phyloP scores from a whole-genome alignment of 2,329 filamentous ascomycete species.

The Coccinonectria pachysandricola region DNA sequence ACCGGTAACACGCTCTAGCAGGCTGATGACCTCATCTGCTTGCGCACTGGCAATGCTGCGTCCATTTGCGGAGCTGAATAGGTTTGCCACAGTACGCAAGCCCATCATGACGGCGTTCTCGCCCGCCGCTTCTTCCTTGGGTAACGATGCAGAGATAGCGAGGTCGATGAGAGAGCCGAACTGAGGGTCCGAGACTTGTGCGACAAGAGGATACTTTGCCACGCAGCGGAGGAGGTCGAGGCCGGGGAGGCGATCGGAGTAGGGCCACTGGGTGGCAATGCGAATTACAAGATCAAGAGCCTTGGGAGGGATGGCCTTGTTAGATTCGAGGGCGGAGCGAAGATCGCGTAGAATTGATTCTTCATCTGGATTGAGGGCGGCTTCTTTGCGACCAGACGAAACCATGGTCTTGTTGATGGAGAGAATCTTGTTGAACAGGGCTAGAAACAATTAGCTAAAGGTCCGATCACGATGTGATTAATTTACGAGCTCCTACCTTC shows the following conservation, averaged over 20 bases:
- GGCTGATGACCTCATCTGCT: conserved; percentile 46
- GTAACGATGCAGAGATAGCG: conserved; percentile 29
- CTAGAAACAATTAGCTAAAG: conserved; percentile 22
- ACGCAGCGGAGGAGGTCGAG: conserved; percentile 83
- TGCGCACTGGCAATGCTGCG: conserved; percentile 52
- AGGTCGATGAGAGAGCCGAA: conserved; percentile 51
- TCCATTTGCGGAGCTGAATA: conserved; percentile 68
- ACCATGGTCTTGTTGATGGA: conserved; percentile 67
- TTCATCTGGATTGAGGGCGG: conserved; percentile 64
- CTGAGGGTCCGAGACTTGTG: conserved; percentile 44
- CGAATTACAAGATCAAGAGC: conserved; percentile 58
- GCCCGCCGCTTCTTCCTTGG: conserved; percentile 44
- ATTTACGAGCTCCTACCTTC: conserved; percentile 30
- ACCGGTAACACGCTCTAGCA: conserved; percentile 53
- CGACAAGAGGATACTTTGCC: conserved; percentile 57
- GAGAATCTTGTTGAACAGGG: conserved; percentile 66
- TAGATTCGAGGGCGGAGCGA: conserved; percentile 52
- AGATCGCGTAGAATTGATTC: conserved; percentile 51
- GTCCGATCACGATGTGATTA: not conserved
- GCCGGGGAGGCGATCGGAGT: conserved; percentile 67
- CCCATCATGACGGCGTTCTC: conserved; percentile 85
- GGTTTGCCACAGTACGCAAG: conserved; percentile 68
- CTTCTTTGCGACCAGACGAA: conserved; percentile 58
- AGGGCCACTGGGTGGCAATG: conserved; percentile 70
- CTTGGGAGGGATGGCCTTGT: conserved; percentile 36